These are phyloP conservation scores for Xylaria intraflava DNA, from an alignment of 495 filamentous ascomycete genomes.

Conservation along the genomic window DNA sequence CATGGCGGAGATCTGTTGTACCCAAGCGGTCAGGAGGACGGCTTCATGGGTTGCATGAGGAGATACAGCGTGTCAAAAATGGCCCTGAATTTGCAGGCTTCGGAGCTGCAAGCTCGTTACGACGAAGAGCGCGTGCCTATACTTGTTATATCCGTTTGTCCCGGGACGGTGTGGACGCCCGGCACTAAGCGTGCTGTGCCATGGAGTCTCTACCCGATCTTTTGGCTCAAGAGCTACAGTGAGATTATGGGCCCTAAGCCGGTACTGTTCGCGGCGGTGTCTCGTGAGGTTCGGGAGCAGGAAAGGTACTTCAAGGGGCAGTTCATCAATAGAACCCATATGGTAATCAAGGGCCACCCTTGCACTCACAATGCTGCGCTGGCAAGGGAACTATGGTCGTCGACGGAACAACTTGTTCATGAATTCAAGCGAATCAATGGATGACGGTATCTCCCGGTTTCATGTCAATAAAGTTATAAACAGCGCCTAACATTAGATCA, in stretches of 20 bases:
- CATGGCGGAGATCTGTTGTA: background rate
- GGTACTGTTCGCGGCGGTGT: background rate
- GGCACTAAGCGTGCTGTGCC: background rate
- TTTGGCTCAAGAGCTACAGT: constrained; percentile 1
- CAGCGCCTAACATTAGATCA: no score
- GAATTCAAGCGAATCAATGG: no score
- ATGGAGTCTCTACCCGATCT: background rate
- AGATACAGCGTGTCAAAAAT: constrained; percentile 17
- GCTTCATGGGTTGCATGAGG: constrained; percentile 2
- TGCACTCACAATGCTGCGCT: background rate
- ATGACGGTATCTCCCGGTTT: no score
- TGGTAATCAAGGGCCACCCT: constrained; percentile 1
- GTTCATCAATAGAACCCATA: constrained; percentile 1
- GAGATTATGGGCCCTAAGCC: constrained; percentile 1
- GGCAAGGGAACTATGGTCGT: no score
- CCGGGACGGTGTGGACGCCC: constrained; percentile 14
- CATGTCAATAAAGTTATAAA: no score
- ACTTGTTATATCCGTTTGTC: constrained; percentile 10
- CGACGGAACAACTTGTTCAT: background rate
- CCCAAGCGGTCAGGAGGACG: background rate
- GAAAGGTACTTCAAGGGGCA: constrained; percentile 5
- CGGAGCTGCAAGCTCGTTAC: constrained; percentile 17
- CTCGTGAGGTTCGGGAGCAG: background rate
- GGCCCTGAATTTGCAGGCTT: constrained; percentile 19
- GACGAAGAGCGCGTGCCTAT: constrained; percentile 16